Evolutionary conservation across 345 rosid species (phyloP).

Genomic region (Acer negundo): DNA sequence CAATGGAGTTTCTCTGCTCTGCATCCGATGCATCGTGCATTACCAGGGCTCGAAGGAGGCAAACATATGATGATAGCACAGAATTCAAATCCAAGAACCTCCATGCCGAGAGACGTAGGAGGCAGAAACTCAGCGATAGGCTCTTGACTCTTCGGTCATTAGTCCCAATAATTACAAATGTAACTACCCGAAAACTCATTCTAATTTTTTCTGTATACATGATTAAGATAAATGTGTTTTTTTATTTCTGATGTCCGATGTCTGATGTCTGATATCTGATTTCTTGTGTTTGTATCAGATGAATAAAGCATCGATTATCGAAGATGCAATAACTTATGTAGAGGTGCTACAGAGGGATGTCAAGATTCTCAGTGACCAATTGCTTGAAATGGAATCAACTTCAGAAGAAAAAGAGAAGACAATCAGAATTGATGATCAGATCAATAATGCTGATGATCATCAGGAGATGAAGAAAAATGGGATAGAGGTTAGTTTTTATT

Average conservation of each 20-base stretch:
- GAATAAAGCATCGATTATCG: slow-evolving; percentile 79
- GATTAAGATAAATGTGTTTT: background rate
- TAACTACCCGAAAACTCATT: slow-evolving; percentile 14
- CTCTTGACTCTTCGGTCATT: slow-evolving; percentile 71
- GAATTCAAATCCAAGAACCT: slow-evolving; percentile 74
- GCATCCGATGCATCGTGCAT: slow-evolving; percentile 26
- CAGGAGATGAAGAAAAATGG: slow-evolving; percentile 47
- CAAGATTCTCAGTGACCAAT: slow-evolving; percentile 47
- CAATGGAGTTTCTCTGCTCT: slow-evolving; percentile 37
- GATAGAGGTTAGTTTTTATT: slow-evolving; percentile 46
- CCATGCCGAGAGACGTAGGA: slow-evolving; percentile 72
- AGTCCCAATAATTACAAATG: slow-evolving; percentile 91
- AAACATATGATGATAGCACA: slow-evolving; percentile 26
- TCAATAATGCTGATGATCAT: slow-evolving; percentile 13
- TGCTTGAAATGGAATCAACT: slow-evolving; percentile 55
- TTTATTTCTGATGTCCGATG: background rate
- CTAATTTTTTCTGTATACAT: background rate
- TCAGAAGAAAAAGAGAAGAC: slow-evolving; percentile 32
- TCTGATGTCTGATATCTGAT: background rate
- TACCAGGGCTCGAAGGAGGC: slow-evolving; percentile 24
- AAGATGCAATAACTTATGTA: slow-evolving; percentile 85
- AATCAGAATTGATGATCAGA: slow-evolving; percentile 9
- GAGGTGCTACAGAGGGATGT: slow-evolving; percentile 52
- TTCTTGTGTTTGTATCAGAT: slow-evolving; percentile 41
- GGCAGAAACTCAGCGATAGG: slow-evolving; percentile 72